phyloP scores from a whole-genome alignment of 306 rosid species.

The Cicer chorassanicum region DNA sequence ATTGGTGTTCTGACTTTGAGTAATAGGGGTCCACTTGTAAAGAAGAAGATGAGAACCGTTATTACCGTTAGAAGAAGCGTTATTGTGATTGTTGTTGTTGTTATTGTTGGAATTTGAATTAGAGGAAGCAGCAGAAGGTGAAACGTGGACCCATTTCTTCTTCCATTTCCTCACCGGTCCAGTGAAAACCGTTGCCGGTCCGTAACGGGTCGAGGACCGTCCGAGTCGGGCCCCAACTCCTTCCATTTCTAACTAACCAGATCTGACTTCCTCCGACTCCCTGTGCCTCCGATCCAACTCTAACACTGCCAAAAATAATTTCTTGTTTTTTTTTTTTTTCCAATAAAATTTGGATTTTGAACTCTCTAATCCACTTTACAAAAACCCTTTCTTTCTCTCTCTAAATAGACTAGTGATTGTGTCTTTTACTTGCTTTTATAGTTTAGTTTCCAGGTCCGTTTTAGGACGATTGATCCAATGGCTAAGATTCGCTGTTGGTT shows the following conservation, averaged over 20 bases:
- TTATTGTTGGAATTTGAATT: constrained; percentile 44
- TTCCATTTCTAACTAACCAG: constrained; percentile 59
- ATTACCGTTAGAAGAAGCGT: constrained; percentile 63
- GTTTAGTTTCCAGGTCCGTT: too few species aligned
- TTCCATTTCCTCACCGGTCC: constrained; percentile 99
- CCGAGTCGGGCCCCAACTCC: constrained; percentile 98
- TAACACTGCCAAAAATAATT: not conserved
- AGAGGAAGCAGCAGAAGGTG: constrained; percentile 60
- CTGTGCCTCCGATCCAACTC: constrained; percentile 52
- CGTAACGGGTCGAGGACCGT: constrained; percentile 93
- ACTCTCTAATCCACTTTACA: constrained; percentile 1
- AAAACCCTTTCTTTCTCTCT: constrained; percentile 32
- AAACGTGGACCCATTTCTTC: constrained; percentile 96
- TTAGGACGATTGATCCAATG: too few species aligned
- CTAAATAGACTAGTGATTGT: not conserved
- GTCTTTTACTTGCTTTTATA: not conserved
- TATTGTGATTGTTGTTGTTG: constrained; percentile 39
- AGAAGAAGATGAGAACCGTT: constrained; percentile 84
- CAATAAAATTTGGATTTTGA: constrained; percentile 12
- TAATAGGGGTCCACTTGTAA: constrained; percentile 89
- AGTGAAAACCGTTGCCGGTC: constrained; percentile 93
- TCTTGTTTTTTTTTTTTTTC: not conserved
- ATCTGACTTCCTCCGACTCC: constrained; percentile 44
- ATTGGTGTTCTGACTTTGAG: constrained; percentile 67
- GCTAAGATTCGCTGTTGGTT: too few species aligned